These are phyloP conservation scores for Didymella pinodella DNA, from an alignment of 2,329 filamentous ascomycete species.

Conservation along the genomic window DNA sequence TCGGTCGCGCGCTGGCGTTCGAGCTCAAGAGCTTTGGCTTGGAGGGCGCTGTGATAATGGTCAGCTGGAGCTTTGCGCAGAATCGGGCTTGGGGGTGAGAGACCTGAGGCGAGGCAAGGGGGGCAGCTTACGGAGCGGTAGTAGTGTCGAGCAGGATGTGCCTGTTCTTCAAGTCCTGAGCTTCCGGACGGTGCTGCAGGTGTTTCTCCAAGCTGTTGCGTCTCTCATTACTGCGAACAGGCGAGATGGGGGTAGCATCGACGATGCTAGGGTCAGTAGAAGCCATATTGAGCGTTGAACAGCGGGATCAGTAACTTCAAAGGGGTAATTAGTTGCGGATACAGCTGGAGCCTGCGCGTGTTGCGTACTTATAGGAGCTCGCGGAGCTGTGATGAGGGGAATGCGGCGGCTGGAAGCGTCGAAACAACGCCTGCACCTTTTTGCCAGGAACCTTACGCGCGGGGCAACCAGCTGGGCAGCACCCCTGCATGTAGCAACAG, in stretches of 20 bases:
- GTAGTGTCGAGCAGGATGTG: constrained; percentile 73
- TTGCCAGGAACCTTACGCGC: constrained; percentile 27
- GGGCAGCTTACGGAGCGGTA: constrained; percentile 67
- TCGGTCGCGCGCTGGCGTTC: constrained; percentile 70
- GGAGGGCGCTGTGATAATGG: constrained; percentile 60
- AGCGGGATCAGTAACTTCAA: constrained; percentile 21
- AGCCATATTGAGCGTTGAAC: constrained; percentile 36
- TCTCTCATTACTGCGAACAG: constrained; percentile 63
- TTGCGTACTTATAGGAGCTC: constrained; percentile 24
- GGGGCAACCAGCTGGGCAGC: constrained; percentile 24
- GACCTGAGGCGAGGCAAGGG: not conserved
- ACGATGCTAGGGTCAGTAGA: constrained; percentile 37
- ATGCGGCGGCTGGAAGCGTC: constrained; percentile 24
- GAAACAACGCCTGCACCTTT: constrained; percentile 16
- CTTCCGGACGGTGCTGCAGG: constrained; percentile 58
- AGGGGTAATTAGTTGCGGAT: constrained; percentile 7
- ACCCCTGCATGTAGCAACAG: constrained; percentile 32
- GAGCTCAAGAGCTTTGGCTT: constrained; percentile 68
- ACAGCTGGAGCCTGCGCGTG: constrained; percentile 14
- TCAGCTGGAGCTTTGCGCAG: constrained; percentile 4
- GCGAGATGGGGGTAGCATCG: constrained; percentile 54
- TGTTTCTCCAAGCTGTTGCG: constrained; percentile 62
- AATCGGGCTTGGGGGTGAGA: not conserved
- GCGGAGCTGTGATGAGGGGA: constrained; percentile 17
- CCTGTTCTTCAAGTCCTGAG: constrained; percentile 71